Percentiles rank a stretch among this genome's conserved stretches.
Evolutionary conservation across 73 alveolate species (phyloP).

Genomic region (Paraurostyla sp.): DNA sequence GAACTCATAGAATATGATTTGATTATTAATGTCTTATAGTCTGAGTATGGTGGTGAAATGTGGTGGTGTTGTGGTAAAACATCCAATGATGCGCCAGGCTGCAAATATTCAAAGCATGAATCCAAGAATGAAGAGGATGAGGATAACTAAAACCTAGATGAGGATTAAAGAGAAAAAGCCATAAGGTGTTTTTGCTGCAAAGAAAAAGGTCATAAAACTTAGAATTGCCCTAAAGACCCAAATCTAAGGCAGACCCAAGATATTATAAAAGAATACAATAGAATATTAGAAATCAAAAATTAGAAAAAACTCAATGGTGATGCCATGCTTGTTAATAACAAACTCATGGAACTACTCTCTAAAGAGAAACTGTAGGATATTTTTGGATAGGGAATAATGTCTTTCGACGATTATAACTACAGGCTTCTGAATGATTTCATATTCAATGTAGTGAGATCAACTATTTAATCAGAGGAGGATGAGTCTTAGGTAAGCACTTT

Average conservation of each 20-base stretch:
- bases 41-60: conserved; percentile 72
- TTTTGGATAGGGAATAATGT: conserved; percentile 54
- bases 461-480: background rate
- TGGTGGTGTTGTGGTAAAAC: conserved; percentile 85
- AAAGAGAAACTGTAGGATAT: background rate
- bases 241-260: conserved; percentile 50
- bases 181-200: conserved; percentile 55
- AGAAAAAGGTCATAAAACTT: conserved; percentile 55
- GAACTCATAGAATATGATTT: conserved; percentile 65
- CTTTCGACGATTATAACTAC: conserved; percentile 59
- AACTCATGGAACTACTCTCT: conserved; percentile 5
- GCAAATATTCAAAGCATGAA: conserved; percentile 70
- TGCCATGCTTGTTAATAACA: background rate
- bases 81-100: conserved; percentile 73
- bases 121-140: conserved; percentile 76
- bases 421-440: conserved; percentile 2
- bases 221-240: conserved; percentile 74
- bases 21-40: background rate
- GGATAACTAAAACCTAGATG: conserved; percentile 38
- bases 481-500: background rate
- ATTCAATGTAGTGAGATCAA: conserved; percentile 12
- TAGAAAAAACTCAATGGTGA: conserved; percentile 10
- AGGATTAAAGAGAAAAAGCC: conserved; percentile 24
- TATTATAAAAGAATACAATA: conserved; percentile 31
- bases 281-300: conserved; percentile 2